Conservation (phyloP, 176 grass and related monocot genomes). For the Oryza glumipatula region DNA sequence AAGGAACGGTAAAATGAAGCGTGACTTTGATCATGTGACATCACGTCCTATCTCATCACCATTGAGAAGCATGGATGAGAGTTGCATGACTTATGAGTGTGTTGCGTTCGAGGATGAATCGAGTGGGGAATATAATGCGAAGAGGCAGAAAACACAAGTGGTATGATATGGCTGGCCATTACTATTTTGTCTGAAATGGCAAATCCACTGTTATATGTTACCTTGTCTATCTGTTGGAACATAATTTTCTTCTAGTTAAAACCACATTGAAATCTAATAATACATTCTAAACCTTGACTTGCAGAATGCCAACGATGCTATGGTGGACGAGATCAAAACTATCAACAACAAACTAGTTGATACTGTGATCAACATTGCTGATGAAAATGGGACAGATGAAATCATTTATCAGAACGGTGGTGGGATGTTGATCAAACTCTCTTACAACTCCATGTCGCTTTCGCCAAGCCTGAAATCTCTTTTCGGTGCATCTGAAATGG, state of each 20-base stretch:
- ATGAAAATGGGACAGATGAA: neutral
- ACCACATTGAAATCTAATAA: neutral
- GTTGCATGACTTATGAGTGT: conserved; percentile 12
- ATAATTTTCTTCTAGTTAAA: neutral
- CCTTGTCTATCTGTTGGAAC: neutral
- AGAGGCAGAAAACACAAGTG: conserved; percentile 26
- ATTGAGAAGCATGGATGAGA: neutral
- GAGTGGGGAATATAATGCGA: neutral
- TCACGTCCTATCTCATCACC: neutral
- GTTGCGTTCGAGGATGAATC: neutral
- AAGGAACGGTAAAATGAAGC: conserved; percentile 19
- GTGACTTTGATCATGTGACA: neutral
- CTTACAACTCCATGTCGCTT: conserved; percentile 16
- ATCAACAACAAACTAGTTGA: conserved; percentile 33
- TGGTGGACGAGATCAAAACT: conserved; percentile 33
- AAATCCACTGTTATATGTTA: neutral
- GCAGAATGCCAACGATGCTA: conserved; percentile 10
- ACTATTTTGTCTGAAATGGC: neutral
- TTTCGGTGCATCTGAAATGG: neutral
- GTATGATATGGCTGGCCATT: neutral
- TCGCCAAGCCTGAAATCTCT: neutral
- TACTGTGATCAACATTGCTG: conserved; percentile 23
- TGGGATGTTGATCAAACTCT: conserved; percentile 29
- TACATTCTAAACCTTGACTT: neutral
- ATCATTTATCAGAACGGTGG: neutral